A percentile compares a stretch with the other conserved stretches of the same genome.
phyloP scores from a whole-genome alignment of 371 early-diverging fungal genomes.

The Actinomucor elegans region DNA sequence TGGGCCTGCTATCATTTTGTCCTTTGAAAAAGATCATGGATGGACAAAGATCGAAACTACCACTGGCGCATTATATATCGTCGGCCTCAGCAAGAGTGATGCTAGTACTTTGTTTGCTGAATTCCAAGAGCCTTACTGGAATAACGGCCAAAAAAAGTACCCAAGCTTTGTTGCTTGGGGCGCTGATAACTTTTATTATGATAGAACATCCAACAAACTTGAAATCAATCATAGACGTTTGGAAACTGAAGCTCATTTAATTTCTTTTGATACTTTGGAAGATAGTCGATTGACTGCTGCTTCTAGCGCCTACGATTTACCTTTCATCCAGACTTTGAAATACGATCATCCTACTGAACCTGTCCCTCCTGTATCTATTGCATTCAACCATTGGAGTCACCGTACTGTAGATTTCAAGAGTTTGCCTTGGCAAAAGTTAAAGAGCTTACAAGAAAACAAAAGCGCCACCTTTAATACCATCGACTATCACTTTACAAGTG shows the following conservation, averaged over 20 bases:
- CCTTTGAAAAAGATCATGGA: conserved; percentile 49
- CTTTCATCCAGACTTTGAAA: conserved; percentile 20
- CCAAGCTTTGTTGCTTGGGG: conserved; percentile 52
- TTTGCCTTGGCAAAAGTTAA: conserved; percentile 47
- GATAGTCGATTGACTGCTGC: conserved; percentile 11
- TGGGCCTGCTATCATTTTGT: conserved; percentile 41
- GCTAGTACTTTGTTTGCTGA: conserved; percentile 57
- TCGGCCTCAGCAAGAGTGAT: conserved; percentile 43
- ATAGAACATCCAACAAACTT: conserved; percentile 18
- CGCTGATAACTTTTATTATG: conserved; percentile 40
- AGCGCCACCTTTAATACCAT: conserved; percentile 36
- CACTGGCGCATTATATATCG: conserved; percentile 39
- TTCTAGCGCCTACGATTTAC: conserved; percentile 20
- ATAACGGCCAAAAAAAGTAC: conserved; percentile 21
- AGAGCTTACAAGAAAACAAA: conserved; percentile 17
- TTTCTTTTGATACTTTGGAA: conserved; percentile 25
- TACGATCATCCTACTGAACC: conserved; percentile 11
- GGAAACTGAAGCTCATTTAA: conserved; percentile 23
- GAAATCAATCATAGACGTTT: conserved; percentile 33
- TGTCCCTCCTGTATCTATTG: conserved; percentile 22
- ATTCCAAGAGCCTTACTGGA: conserved; percentile 60
- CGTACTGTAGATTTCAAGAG: conserved; percentile 33
- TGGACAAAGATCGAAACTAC: conserved; percentile 47
- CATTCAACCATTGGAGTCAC: conserved; percentile 26
- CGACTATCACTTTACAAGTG: conserved; percentile 65